Evolutionary conservation across 805 yeast species (phyloP).

Genomic region (Millerozyma miso): DNA sequence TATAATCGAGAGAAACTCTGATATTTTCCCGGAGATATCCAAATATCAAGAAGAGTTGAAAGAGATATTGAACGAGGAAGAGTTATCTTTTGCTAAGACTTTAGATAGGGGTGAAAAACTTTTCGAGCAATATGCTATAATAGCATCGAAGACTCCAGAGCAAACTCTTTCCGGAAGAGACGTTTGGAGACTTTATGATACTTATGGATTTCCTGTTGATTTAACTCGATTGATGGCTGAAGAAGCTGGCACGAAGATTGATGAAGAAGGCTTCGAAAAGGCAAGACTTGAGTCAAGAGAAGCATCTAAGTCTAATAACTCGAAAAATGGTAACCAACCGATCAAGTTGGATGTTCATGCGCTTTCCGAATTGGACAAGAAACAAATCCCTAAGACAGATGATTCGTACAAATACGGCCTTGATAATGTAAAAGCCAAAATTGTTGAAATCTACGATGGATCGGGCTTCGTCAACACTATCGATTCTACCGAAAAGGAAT

Average conservation of each 20-base stretch:
- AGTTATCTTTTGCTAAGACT: slow-evolving; percentile 89
- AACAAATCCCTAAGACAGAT: slow-evolving; percentile 70
- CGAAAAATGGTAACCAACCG: slow-evolving; percentile 49
- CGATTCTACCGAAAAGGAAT: slow-evolving; percentile 39
- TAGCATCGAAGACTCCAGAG: slow-evolving; percentile 69
- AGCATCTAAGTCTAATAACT: slow-evolving; percentile 88
- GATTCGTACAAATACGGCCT: slow-evolving; percentile 74
- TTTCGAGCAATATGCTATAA: slow-evolving; percentile 87
- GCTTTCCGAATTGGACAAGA: slow-evolving; percentile 62
- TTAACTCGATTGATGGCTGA: slow-evolving; percentile 98
- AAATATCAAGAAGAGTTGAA: slow-evolving; percentile 68
- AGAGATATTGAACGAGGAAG: slow-evolving; percentile 95
- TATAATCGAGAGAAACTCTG: slow-evolving; percentile 80
- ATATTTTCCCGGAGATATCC: slow-evolving; percentile 87
- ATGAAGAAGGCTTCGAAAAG: slow-evolving; percentile 85
- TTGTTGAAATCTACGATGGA: slow-evolving; percentile 71
- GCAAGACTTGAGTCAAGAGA: slow-evolving; percentile 88
- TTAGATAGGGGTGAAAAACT: slow-evolving; percentile 96
- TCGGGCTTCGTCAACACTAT: slow-evolving; percentile 52
- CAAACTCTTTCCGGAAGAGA: slow-evolving; percentile 86
- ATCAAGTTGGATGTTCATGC: slow-evolving; percentile 91
- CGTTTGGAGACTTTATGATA: slow-evolving; percentile 97
- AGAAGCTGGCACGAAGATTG: slow-evolving; percentile 90
- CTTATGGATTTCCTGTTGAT: slow-evolving; percentile 99
- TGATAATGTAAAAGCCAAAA: slow-evolving; percentile 63